phyloP scores from a whole-genome alignment of 805 yeast genomes.

The Monosporozyma aerobia region DNA sequence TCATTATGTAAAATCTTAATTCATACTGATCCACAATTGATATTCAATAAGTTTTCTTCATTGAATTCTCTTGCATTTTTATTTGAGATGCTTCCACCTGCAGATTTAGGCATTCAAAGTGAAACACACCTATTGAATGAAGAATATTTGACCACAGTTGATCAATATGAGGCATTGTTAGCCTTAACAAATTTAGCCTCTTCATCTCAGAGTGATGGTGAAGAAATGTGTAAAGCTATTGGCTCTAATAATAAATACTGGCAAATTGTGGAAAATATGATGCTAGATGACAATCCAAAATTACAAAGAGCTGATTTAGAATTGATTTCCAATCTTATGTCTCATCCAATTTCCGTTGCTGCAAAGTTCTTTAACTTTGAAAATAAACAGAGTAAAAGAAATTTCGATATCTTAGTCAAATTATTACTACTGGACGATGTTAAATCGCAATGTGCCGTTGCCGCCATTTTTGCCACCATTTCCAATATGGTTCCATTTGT shows the following conservation, averaged over 20 bases:
- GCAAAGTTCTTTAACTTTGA: conserved; percentile 50
- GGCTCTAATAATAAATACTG: conserved; percentile 34
- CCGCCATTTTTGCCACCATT: conserved; percentile 31
- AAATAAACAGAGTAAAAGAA: conserved; percentile 28
- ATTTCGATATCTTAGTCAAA: conserved; percentile 36
- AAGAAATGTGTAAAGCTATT: conserved; percentile 27
- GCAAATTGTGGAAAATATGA: conserved; percentile 36
- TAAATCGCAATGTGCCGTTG: conserved; percentile 36
- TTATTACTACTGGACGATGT: conserved; percentile 32
- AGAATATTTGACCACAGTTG: conserved; percentile 17
- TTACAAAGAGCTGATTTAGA: conserved; percentile 57
- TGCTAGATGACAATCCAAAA: conserved; percentile 37
- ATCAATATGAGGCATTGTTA: conserved; percentile 45
- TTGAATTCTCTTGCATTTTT: conserved; percentile 37
- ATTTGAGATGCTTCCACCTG: conserved; percentile 31
- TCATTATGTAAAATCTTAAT: conserved; percentile 37
- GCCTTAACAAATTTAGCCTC: conserved; percentile 65
- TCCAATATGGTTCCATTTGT: conserved; percentile 30
- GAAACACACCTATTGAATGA: conserved; percentile 10
- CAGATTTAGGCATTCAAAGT: background rate
- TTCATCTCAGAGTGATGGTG: conserved; percentile 32
- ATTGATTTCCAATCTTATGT: conserved; percentile 51
- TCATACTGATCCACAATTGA: conserved; percentile 37
- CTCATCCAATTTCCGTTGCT: conserved; percentile 33
- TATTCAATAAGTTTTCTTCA: conserved; percentile 36